Evolutionary conservation across 208 protist genomes (phyloP), one percentile per base, ranked within the genome.

Genomic region (Trichomonas vaginalis): DNA sequence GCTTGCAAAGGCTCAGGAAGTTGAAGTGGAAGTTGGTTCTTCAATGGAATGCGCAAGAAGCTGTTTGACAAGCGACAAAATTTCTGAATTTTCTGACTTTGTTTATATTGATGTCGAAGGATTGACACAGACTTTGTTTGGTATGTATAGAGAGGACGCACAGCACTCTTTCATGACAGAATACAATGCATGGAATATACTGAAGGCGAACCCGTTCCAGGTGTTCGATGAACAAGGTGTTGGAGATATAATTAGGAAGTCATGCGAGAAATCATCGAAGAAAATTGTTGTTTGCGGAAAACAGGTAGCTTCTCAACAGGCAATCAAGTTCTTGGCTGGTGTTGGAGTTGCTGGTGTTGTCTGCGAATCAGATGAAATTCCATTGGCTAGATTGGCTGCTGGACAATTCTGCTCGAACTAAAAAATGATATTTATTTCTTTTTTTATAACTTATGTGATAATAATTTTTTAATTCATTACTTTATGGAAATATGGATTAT

Each of bases 121-220:
- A 95, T 97, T 99, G 79, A 99, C 98, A 79, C 98, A 99, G 97
- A 98, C 98, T 97, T 98, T 98, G 95, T 98, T 98, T 96, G 98
- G 98, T 95, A 98, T 98, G 97, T 99, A 98, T 15, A 98, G 98
- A 96, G 98, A 99, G 96, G 98, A 99, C 96, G 97, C 98, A 49
- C 15, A 37, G 47, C 98, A 96, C 39, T 97, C 97, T 79, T 99
- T 99, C 98, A 96, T 99, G 90, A 96, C 97, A 79, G 96, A 98
- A 88, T 99, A 99, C 96, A 96, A 98, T 96, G 97, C 98, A n/a
- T 96, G 98, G 49, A 98, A 97, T 95, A 98, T 99, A 96, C 98
- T 98, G 97, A 90, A 96, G 95, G 96, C 95, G 95, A 98, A 99
- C 96, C 98, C 98, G 88, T 99, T 99, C 98, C 97, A 98, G 97